These are phyloP conservation scores for Monoraphidium neglectum DNA, from an alignment of 139 green algal genomes.

Conservation along the genomic window DNA sequence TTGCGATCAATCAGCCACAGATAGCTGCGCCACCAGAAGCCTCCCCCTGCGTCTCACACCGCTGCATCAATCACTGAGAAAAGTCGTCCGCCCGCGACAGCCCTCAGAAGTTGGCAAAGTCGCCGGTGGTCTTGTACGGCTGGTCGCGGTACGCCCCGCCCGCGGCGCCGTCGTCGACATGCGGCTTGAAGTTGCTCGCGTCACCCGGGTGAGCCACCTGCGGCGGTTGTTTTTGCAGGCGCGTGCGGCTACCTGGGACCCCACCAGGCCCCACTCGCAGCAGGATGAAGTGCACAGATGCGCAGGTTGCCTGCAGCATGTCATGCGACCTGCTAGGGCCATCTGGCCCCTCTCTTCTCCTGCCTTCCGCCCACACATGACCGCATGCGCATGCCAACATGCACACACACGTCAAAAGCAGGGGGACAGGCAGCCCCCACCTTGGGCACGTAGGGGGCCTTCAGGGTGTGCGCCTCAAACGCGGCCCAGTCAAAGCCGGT, in stretches of 20 bases:
- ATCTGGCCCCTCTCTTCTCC: not conserved
- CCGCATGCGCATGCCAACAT: no score
- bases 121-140: conserved; percentile 63
- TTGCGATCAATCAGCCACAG: no score
- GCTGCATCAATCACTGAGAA: no score
- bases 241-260: no score
- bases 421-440: conserved; percentile 37
- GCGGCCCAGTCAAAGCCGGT: conserved; percentile 83
- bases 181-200: conserved; percentile 58
- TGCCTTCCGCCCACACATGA: not conserved
- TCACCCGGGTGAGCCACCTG: conserved; percentile 60
- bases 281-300: no score
- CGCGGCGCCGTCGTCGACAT: conserved; percentile 29
- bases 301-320: no score
- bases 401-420: not conserved
- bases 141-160: conserved; percentile 36
- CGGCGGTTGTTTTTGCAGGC: not conserved
- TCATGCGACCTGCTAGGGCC: not conserved
- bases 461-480: conserved; percentile 62
- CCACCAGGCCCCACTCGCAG: no score
- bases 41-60: no score
- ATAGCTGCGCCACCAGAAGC: no score
- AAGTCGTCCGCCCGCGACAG: no score
- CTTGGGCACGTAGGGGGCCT: conserved; percentile 75
- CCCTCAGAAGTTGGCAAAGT: conserved; percentile 66